These are phyloP conservation scores for Trypanosoma cruzi DNA, from an alignment of 208 protist species.

Conservation along the genomic window DNA sequence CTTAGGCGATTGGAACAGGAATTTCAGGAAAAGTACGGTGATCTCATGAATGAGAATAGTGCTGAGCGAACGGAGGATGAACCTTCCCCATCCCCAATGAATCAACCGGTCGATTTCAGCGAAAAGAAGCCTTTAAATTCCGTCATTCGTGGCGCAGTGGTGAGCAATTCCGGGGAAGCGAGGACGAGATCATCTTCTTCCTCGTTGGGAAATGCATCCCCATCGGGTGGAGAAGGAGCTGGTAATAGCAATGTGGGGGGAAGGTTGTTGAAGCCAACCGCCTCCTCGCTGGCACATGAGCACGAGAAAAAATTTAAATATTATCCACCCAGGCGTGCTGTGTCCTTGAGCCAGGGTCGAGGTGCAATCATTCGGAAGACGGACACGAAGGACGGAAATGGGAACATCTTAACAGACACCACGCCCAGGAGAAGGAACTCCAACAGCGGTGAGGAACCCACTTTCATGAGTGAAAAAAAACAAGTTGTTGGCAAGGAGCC, in stretches of 20 bases:
- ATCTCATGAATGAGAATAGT: constrained; percentile 15
- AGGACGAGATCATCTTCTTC: background rate
- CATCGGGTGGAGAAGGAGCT: background rate
- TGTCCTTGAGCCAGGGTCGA: background rate
- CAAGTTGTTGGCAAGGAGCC: background rate
- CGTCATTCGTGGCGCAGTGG: background rate
- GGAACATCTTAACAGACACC: background rate
- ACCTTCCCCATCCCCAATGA: background rate
- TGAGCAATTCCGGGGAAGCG: background rate
- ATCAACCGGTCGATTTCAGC: background rate
- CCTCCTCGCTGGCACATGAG: constrained; percentile 24
- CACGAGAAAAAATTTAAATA: constrained; percentile 16
- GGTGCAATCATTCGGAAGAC: background rate
- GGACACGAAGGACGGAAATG: background rate
- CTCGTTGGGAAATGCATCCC: background rate
- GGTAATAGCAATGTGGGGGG: background rate
- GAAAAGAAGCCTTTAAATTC: background rate
- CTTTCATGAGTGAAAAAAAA: background rate
- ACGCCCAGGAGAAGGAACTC: background rate
- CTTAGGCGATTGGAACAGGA: constrained; percentile 17
- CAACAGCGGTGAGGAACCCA: background rate
- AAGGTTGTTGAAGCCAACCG: constrained; percentile 13
- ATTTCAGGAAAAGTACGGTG: constrained; percentile 24
- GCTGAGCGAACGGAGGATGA: background rate
- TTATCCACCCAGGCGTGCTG: constrained; percentile 4